These are phyloP conservation scores for Solanum appendiculatum DNA, from an alignment of 257 asterid genomes.

Conservation along the genomic window DNA sequence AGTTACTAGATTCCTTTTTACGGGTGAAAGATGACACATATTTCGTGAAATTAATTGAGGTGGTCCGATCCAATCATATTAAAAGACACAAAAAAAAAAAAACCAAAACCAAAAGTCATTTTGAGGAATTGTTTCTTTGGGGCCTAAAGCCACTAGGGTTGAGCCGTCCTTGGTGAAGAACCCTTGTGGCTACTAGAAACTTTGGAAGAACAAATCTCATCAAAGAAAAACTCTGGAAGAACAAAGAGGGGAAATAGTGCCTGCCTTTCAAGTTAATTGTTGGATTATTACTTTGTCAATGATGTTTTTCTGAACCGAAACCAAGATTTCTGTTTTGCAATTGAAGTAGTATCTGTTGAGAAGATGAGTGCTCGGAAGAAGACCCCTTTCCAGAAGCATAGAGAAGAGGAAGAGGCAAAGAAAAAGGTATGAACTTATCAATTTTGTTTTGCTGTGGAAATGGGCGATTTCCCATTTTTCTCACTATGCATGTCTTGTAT, in stretches of 20 bases:
- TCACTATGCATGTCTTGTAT: neutral
- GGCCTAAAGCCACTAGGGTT: neutral
- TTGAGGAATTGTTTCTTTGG: neutral
- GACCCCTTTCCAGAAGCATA: conserved; percentile 92
- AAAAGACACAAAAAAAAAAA: no score
- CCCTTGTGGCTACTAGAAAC: neutral
- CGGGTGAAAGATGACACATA: no score
- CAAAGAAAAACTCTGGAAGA: neutral
- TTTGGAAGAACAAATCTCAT: neutral
- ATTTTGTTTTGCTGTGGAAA: neutral
- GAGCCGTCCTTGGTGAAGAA: neutral
- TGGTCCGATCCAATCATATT: neutral
- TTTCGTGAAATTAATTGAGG: neutral
- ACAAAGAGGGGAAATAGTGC: neutral
- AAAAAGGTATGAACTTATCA: conserved; percentile 37
- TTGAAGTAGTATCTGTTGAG: conserved; percentile 7
- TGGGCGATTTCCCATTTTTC: neutral
- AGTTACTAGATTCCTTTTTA: no score
- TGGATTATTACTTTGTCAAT: neutral
- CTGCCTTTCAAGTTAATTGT: neutral
- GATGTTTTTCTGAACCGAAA: neutral
- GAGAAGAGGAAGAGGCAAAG: conserved; percentile 94
- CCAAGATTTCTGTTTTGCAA: conserved; percentile 7
- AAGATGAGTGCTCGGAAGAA: conserved; percentile 80
- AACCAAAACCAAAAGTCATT: neutral